Conservation (phyloP, 2,329 filamentous ascomycete genomes). For the Calonectria pteridis region DNA sequence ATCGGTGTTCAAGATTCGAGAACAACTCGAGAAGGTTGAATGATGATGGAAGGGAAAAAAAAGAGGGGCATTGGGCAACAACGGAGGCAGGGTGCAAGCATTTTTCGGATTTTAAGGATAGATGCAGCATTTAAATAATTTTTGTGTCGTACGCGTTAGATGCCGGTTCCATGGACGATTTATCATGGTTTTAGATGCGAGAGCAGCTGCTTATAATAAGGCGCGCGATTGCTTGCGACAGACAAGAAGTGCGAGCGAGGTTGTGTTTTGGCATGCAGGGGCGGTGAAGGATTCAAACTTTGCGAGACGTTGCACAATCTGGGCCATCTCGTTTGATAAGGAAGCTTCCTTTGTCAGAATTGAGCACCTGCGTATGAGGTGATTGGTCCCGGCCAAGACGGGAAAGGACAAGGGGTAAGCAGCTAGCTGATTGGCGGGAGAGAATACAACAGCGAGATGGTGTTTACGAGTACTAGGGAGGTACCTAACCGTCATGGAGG, state of each 20-base stretch:
- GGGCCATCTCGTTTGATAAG: not conserved
- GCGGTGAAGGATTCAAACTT: constrained; percentile 11
- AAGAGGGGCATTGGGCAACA: not conserved
- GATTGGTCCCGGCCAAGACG: not conserved
- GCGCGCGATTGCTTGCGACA: not conserved
- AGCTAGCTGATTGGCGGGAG: not conserved
- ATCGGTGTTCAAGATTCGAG: constrained; percentile 32
- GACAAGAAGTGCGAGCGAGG: not conserved
- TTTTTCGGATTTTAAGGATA: not conserved
- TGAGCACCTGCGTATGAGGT: not conserved
- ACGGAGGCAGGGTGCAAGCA: not conserved
- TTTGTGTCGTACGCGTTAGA: not conserved
- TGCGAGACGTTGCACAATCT: not conserved
- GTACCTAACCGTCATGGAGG: not conserved
- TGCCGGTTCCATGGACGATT: not conserved
- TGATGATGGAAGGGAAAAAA: constrained; percentile 11
- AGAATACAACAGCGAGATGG: not conserved
- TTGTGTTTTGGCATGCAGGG: not conserved
- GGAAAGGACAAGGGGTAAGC: not conserved
- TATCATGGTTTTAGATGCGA: no score
- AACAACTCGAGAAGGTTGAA: constrained; percentile 16
- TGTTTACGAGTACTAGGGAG: not conserved
- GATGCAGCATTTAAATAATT: not conserved
- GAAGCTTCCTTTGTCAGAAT: not conserved
- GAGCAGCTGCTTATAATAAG: not conserved